Evolutionary conservation across 371 early-diverging fungal genomes (phyloP).

Genomic region (Mucor racemosus): DNA sequence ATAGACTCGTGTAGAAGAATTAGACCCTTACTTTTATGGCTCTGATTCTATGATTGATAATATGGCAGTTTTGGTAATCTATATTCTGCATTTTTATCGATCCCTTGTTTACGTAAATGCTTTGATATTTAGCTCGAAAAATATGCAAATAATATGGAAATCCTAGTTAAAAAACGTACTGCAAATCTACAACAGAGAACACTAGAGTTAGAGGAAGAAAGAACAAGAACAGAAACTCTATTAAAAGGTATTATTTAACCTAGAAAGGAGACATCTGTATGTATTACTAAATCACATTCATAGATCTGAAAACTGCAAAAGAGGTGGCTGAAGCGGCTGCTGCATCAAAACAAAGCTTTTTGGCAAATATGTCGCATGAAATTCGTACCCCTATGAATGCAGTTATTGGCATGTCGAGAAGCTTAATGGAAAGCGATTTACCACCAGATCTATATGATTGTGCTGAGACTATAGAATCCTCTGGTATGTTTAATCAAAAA

Average conservation of each 20-base stretch:
- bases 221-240: constrained; percentile 43
- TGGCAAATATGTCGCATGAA: constrained; percentile 69
- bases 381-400: constrained; percentile 60
- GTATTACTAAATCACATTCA: not conserved
- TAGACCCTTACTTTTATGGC: constrained; percentile 49
- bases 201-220: constrained; percentile 54
- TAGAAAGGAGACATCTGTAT: not conserved
- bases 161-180: constrained; percentile 51
- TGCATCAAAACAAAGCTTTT: constrained; percentile 56
- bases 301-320: constrained; percentile 54
- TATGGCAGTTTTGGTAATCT: constrained; percentile 52
- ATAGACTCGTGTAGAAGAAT: constrained; percentile 41
- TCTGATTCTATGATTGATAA: constrained; percentile 53
- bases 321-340: constrained; percentile 61
- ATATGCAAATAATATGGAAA: constrained; percentile 61
- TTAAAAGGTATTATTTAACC: constrained; percentile 25
- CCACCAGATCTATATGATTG: constrained; percentile 58
- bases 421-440: constrained; percentile 54
- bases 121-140: constrained; percentile 43
- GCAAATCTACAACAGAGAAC: constrained; percentile 55
- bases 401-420: constrained; percentile 63
- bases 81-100: not conserved
- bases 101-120: not conserved
- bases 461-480: constrained; percentile 47
- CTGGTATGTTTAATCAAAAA: constrained; percentile 1